A percentile compares a stretch with the other conserved stretches of the same genome.
These are phyloP conservation scores for Papilionanthe hybrid DNA, from an alignment of 116 monocot genomes.

Conservation along the genomic window DNA sequence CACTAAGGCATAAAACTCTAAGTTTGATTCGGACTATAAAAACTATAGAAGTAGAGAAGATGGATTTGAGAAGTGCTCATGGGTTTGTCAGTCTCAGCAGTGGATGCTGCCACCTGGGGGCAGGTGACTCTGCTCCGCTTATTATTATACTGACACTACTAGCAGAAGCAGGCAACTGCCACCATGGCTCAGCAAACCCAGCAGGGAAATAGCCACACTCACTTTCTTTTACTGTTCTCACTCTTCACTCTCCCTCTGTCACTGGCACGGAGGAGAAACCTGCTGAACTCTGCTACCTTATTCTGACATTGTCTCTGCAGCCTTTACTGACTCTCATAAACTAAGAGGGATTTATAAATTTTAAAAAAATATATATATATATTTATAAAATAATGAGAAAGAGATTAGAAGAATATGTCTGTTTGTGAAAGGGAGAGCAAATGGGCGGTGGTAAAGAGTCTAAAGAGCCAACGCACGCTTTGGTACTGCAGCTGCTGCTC, in stretches of 20 bases:
- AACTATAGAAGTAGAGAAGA: too few relatives aligned
- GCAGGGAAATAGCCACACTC: conserved; percentile 11
- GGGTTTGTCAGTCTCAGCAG: conserved; percentile 39
- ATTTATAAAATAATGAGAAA: conserved; percentile 1
- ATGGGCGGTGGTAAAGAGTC: neutral
- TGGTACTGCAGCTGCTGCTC: neutral
- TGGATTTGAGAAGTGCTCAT: conserved; percentile 1
- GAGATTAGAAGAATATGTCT: neutral
- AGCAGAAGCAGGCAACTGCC: conserved; percentile 5
- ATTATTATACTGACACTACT: conserved; percentile 33
- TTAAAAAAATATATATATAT: neutral
- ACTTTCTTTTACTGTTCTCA: conserved; percentile 9
- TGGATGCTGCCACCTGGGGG: conserved; percentile 48
- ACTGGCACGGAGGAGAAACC: neutral
- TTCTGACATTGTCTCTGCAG: neutral
- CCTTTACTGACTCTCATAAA: conserved; percentile 7
- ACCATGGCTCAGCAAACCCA: neutral
- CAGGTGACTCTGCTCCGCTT: conserved; percentile 26
- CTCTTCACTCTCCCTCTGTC: neutral
- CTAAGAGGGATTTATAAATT: neutral
- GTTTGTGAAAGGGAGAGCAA: neutral
- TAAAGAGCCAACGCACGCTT: neutral
- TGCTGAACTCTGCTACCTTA: neutral
- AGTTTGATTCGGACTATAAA: too few relatives aligned
- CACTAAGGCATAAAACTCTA: too few relatives aligned